Conservation (phyloP, 805 yeast genomes). For the Wickerhamiella bombiphila region DNA sequence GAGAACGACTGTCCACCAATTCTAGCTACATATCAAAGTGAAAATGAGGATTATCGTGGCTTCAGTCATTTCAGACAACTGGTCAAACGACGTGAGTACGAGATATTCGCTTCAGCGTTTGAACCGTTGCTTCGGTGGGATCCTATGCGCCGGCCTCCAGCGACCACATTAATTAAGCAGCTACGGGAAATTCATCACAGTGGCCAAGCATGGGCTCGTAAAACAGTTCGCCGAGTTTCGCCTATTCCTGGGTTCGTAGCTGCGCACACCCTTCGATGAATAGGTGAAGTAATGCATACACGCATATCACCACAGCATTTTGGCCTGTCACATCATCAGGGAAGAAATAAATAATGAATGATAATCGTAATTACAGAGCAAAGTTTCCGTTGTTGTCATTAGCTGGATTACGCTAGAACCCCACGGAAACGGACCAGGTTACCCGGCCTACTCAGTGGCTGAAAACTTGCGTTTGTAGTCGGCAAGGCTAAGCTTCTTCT, state of each 20-base stretch:
- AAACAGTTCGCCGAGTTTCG: no score
- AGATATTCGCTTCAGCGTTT: conserved; percentile 7
- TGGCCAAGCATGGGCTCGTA: no score
- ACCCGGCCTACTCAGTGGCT: background rate
- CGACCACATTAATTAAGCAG: conserved; percentile 9
- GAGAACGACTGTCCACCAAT: background rate
- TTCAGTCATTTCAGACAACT: conserved; percentile 1
- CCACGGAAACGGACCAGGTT: no score
- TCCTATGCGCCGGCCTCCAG: conserved; percentile 31
- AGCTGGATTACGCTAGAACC: no score
- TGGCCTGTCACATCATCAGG: no score
- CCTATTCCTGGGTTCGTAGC: no score
- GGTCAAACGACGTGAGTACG: conserved; percentile 15
- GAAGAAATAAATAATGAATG: no score
- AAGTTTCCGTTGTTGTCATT: no score
- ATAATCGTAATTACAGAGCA: no score
- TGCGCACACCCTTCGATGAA: no score
- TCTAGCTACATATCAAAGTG: background rate
- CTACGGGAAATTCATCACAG: conserved; percentile 2
- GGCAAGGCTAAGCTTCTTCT: conserved; percentile 15
- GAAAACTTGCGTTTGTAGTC: conserved; percentile 14
- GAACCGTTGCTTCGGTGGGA: conserved; percentile 56
- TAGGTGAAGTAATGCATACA: no score
- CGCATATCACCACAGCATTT: no score
- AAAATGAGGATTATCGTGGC: background rate